Base-by-base conservation (phyloP, 768 basidiomycete genomes). In the Amanita rubescens region DNA sequence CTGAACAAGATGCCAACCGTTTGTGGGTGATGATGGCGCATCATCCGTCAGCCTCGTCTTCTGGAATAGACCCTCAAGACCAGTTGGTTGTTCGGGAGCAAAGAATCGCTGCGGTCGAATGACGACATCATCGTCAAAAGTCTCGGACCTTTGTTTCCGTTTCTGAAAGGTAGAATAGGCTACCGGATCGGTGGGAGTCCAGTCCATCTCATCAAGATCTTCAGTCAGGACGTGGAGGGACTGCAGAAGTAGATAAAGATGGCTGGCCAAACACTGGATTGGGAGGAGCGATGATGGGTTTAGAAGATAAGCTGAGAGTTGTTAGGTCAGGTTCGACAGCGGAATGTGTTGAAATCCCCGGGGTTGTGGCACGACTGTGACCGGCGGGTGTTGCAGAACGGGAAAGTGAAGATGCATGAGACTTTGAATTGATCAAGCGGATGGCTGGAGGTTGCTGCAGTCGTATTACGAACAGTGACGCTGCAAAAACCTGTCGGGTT, bases 61-160 rank as follows among this genome's bases (percentile, higher is more conserved):
- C 53, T 82, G 81, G 56, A 90, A 84, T 14, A 90, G 67, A 34
- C 75, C 72, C 65, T 90, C 87, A 7, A 90, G 73, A 12, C 87
- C 87, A 0, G 87, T 90, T 0, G 87, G 85, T 56, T 80, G 77
- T 63, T 89, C 87, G 0, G 87, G 87, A 14, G 85, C 78, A 58
- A 89, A 90, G 63, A 89, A 90, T 12, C 77, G 75, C 59, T 88
- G 87, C 3, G 84, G 86, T 4, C 81, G 78, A 47, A 90, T 60
- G 80, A 77, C 83, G 22, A 69, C 65, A 7, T 71, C 71, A 50
- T 77, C n/a, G n/a, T n/a, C n/a, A n/a, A n/a, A n/a, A n/a, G n/a
- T 74, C 17, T 75, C 67, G 14, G 68, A 60, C 39, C 57, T 49
- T 7, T 54, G 56, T 59, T 69, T 61, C 55, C 55, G 49, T 51